Evolutionary conservation across 129 eudicot species (phyloP).

Genomic region (Erigeron canadensis): DNA sequence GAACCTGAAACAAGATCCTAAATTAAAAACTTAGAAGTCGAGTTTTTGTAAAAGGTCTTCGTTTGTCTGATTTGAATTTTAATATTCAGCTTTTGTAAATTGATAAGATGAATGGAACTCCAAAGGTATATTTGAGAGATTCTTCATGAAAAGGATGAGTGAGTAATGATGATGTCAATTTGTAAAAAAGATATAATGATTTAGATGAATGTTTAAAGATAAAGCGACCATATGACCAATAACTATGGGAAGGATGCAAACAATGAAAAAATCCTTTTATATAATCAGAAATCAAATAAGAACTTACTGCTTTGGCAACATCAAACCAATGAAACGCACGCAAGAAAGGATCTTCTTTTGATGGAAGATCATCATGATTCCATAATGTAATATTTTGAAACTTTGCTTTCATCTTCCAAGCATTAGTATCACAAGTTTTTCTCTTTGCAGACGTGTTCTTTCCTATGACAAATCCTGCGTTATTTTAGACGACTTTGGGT

Average conservation of each 20-base stretch:
- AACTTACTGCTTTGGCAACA: constrained; percentile 85
- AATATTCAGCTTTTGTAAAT: not conserved
- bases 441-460: constrained; percentile 46
- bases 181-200: not conserved
- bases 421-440: constrained; percentile 38
- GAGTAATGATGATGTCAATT: no score
- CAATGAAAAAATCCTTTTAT: not conserved
- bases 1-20: not conserved
- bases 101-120: not conserved
- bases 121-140: not conserved
- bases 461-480: constrained; percentile 75
- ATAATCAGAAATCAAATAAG: not conserved
- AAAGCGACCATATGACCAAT: constrained; percentile 1
- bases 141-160: not conserved
- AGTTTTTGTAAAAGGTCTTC: not conserved
- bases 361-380: constrained; percentile 92
- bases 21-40: not conserved
- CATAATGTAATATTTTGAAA: constrained; percentile 66
- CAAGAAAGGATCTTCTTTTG: constrained; percentile 83
- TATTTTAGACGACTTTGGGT: not conserved
- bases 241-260: not conserved
- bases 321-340: constrained; percentile 86
- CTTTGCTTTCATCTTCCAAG: constrained; percentile 71
- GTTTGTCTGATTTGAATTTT: not conserved
- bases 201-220: not conserved